phyloP scores from a whole-genome alignment of 108 stramenopile genomes.

The Epipyxis sp. region DNA sequence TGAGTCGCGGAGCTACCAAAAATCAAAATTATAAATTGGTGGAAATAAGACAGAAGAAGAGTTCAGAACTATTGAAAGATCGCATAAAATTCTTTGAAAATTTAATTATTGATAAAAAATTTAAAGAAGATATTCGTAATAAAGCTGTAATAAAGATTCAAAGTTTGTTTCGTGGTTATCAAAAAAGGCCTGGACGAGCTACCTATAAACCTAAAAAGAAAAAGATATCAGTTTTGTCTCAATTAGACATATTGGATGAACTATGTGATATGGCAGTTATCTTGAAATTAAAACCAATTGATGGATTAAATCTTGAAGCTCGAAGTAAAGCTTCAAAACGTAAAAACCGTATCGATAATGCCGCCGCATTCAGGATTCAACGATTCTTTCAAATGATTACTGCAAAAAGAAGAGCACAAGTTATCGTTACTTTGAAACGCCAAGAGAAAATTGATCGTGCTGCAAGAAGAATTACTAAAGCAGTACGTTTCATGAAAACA shows the following conservation, averaged over 20 bases:
- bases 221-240: not conserved
- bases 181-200: not conserved
- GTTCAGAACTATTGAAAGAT: not conserved
- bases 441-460: not conserved
- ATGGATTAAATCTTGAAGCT: constrained; percentile 14
- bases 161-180: constrained; percentile 1
- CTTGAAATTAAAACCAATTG: not conserved
- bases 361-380: constrained; percentile 1
- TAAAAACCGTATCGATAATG: not conserved
- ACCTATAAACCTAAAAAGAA: not conserved
- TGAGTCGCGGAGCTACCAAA: not conserved
- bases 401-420: not conserved
- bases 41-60: not conserved
- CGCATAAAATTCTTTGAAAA: not conserved
- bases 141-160: constrained; percentile 7
- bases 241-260: not conserved
- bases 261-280: not conserved
- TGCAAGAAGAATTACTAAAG: constrained; percentile 6
- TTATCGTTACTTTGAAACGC: not conserved
- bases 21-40: not conserved
- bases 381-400: constrained; percentile 13
- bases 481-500: not conserved
- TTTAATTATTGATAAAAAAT: not conserved
- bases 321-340: constrained; percentile 6
- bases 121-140: not conserved